Conservation (phyloP, 768 basidiomycete species). For the Suillus lakei region DNA sequence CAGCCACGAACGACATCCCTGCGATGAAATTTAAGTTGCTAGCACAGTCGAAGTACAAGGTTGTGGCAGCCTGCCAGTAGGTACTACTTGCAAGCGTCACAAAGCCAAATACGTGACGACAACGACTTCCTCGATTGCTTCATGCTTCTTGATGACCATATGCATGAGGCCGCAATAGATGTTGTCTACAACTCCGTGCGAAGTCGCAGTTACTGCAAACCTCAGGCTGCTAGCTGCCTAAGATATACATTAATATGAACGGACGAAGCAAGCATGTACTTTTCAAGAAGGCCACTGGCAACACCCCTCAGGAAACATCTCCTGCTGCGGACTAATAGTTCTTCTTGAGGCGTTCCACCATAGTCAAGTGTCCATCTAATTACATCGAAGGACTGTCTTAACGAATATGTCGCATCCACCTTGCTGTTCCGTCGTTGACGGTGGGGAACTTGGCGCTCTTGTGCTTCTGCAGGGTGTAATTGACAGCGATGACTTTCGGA, state of each 20-base stretch:
- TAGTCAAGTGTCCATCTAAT: slow-evolving; percentile 34
- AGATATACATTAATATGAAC: slow-evolving; percentile 65
- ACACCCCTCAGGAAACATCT: slow-evolving; percentile 58
- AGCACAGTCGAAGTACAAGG: background rate
- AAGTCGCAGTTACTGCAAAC: background rate
- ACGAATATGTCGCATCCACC: slow-evolving; percentile 55
- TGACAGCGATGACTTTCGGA: too few relatives aligned
- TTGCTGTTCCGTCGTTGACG: slow-evolving; percentile 59
- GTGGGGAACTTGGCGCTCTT: slow-evolving; percentile 56
- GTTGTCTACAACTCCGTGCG: slow-evolving; percentile 60
- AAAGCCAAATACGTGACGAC: slow-evolving; percentile 1
- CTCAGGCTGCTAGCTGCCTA: slow-evolving; percentile 49
- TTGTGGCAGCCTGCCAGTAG: background rate
- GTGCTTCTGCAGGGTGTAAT: slow-evolving; percentile 41
- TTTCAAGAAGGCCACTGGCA: slow-evolving; percentile 59
- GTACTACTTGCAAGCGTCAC: background rate
- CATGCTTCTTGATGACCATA: slow-evolving; percentile 58
- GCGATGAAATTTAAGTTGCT: background rate
- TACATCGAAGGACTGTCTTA: slow-evolving; percentile 3
- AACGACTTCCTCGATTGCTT: background rate
- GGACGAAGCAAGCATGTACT: slow-evolving; percentile 73
- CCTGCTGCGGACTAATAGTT: slow-evolving; percentile 50
- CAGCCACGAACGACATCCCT: slow-evolving; percentile 61
- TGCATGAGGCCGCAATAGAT: slow-evolving; percentile 57
- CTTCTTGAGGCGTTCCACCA: slow-evolving; percentile 67